Conservation (phyloP, 495 filamentous ascomycete genomes). For the Daldinia vernicosa region DNA sequence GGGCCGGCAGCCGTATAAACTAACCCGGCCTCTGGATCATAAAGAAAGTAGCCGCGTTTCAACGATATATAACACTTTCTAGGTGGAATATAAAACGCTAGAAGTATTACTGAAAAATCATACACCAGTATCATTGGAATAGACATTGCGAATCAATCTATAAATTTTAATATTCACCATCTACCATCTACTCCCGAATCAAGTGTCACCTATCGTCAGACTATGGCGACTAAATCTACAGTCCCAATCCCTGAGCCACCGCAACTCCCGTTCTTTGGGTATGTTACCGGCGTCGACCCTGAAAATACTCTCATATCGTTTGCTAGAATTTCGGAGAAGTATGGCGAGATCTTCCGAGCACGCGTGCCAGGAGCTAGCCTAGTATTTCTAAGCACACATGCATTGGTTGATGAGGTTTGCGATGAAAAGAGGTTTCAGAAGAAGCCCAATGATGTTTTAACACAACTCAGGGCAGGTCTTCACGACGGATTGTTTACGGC, state of each 20-base stretch:
- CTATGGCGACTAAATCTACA: slow-evolving; percentile 6
- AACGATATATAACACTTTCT: neutral
- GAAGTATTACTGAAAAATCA: neutral
- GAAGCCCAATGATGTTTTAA: slow-evolving; percentile 35
- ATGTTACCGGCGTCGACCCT: slow-evolving; percentile 42
- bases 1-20: neutral
- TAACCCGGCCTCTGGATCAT: neutral
- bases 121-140: neutral
- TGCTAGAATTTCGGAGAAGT: slow-evolving; percentile 31
- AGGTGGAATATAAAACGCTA: neutral
- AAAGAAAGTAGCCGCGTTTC: neutral
- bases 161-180: neutral
- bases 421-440: slow-evolving; percentile 57
- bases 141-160: neutral
- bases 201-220: neutral
- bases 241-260: slow-evolving; percentile 44
- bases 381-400: slow-evolving; percentile 59
- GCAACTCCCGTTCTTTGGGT: slow-evolving; percentile 45
- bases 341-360: slow-evolving; percentile 42
- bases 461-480: slow-evolving; percentile 60
- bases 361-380: slow-evolving; percentile 30
- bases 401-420: slow-evolving; percentile 67
- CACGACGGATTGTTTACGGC: slow-evolving; percentile 69
- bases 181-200: neutral
- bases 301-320: slow-evolving; percentile 38